Percentiles rank a stretch among this genome's conserved stretches.
Evolutionary conservation across 176 grass and related monocot genomes (phyloP).

Genomic region (Microstegium vimineum): DNA sequence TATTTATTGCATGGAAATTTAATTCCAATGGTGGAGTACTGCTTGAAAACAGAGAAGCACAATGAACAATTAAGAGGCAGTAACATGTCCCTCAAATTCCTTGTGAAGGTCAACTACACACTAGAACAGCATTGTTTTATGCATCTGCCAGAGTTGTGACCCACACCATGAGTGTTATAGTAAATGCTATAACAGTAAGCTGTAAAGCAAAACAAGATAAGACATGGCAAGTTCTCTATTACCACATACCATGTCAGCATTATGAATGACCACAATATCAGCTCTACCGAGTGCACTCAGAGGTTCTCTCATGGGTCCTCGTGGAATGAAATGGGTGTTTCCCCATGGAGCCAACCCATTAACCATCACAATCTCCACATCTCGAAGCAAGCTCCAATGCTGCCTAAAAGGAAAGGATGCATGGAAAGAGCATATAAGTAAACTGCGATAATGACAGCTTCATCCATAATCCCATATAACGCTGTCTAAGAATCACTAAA

Average conservation of each 20-base stretch:
- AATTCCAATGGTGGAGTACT: background rate
- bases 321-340: conserved; percentile 64
- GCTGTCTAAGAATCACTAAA: background rate
- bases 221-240: background rate
- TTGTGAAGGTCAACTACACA: background rate
- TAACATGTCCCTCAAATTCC: background rate
- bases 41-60: background rate
- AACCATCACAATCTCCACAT: conserved; percentile 89
- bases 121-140: background rate
- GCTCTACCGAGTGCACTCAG: conserved; percentile 54
- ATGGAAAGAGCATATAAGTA: background rate
- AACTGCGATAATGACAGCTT: background rate
- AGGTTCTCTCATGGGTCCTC: conserved; percentile 87
- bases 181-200: background rate
- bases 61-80: background rate
- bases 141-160: background rate
- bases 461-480: background rate
- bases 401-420: conserved; percentile 42
- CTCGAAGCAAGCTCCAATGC: conserved; percentile 69
- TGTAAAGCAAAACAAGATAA: background rate
- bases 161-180: background rate
- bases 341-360: conserved; percentile 77
- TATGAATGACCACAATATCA: conserved; percentile 76
- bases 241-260: conserved; percentile 65
- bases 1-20: background rate